Evolutionary conservation across 768 basidiomycete species (phyloP).

Genomic region (Gymnopilus dilepis): DNA sequence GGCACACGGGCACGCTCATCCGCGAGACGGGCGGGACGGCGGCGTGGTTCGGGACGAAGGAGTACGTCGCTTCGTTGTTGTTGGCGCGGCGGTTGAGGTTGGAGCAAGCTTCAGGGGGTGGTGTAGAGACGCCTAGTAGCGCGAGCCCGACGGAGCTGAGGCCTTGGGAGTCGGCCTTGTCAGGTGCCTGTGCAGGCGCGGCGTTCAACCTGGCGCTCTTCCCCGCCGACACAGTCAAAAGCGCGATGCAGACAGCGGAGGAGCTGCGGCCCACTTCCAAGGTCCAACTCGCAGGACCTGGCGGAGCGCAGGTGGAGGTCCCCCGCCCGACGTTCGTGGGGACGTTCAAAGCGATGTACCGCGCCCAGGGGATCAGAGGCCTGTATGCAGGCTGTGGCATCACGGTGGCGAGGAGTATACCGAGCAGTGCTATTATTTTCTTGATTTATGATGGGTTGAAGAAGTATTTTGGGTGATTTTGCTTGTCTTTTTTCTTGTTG

Average conservation of each 20-base stretch:
- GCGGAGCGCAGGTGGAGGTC: conserved; percentile 9
- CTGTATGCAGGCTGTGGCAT: conserved; percentile 91
- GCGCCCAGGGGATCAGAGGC: conserved; percentile 72
- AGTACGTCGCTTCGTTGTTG: conserved; percentile 70
- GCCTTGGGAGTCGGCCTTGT: conserved; percentile 78
- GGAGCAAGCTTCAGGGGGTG: conserved; percentile 1
- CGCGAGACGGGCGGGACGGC: conserved; percentile 72
- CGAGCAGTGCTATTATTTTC: conserved; percentile 90
- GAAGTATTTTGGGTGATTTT: conserved; percentile 41
- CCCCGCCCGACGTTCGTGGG: conserved; percentile 54
- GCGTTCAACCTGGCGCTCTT: conserved; percentile 83
- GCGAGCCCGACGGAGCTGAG: conserved; percentile 36
- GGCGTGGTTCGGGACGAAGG: conserved; percentile 89
- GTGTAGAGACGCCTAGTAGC: conserved; percentile 8
- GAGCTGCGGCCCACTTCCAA: conserved; percentile 72
- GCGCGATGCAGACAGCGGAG: conserved; percentile 88
- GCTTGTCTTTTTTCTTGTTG: too few species aligned
- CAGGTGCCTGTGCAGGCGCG: conserved; percentile 82
- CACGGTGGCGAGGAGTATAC: conserved; percentile 80
- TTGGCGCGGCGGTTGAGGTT: conserved; percentile 48
- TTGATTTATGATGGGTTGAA: conserved; percentile 82
- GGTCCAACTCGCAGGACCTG: conserved; percentile 4
- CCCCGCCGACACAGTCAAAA: conserved; percentile 91
- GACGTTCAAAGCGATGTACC: conserved; percentile 74
- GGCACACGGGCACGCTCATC: conserved; percentile 26